Conservation (phyloP, 345 rosid genomes). For the Durio zibethinus region DNA sequence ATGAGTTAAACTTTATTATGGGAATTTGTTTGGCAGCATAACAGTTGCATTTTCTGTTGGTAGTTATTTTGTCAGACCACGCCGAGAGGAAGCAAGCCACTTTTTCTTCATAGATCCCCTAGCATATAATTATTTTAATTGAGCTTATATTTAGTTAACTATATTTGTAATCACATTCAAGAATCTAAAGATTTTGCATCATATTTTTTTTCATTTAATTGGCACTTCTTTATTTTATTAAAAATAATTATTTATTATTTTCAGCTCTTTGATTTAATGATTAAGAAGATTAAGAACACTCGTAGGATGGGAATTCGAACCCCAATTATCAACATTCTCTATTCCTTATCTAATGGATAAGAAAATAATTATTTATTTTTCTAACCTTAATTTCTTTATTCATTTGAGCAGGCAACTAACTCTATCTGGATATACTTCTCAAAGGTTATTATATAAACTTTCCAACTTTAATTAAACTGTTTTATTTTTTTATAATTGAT, state of each 20-base stretch:
- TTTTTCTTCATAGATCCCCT: not conserved
- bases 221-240: not conserved
- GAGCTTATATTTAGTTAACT: not conserved
- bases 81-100: too few relatives aligned
- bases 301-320: too few relatives aligned
- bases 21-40: not conserved
- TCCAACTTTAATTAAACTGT: not conserved
- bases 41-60: not conserved
- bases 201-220: not conserved
- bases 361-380: not conserved
- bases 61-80: not conserved
- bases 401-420: not conserved
- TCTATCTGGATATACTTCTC: too few relatives aligned
- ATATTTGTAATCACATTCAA: not conserved
- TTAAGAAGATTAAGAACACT: too few relatives aligned
- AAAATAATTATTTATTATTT: not conserved
- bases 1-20: too few relatives aligned
- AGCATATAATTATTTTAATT: not conserved
- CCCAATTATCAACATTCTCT: too few relatives aligned
- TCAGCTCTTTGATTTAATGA: too few relatives aligned
- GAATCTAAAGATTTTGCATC: not conserved
- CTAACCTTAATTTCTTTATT: not conserved
- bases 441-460: not conserved
- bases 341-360: too few relatives aligned
- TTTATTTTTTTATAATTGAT: too few relatives aligned